These are phyloP conservation scores for Paramecium sonneborni DNA, from an alignment of 73 alveolate genomes.

Conservation along the genomic window DNA sequence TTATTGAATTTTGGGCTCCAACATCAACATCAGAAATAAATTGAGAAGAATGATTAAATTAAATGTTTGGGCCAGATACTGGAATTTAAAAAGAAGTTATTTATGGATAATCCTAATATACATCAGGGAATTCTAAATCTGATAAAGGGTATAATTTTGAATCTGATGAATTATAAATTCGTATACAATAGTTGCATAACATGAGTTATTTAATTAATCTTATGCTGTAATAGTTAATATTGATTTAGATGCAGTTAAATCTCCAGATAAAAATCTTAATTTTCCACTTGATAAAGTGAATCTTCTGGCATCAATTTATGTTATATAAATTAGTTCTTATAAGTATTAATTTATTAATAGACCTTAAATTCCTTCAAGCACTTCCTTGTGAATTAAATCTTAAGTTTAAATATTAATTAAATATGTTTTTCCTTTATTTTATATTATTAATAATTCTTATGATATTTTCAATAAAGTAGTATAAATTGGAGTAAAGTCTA, in stretches of 20 bases:
- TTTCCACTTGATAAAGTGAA: background rate
- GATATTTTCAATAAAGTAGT: background rate
- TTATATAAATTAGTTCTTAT: too few species aligned
- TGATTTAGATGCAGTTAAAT: background rate
- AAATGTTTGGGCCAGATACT: background rate
- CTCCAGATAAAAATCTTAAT: background rate
- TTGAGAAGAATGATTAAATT: background rate
- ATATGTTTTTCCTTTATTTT: too few species aligned
- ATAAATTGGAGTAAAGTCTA: background rate
- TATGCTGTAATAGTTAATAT: background rate
- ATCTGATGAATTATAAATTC: background rate
- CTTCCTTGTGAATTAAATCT: too few species aligned
- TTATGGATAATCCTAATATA: background rate
- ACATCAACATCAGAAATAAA: background rate
- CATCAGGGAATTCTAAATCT: background rate
- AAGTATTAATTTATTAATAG: too few species aligned
- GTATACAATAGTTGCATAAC: background rate
- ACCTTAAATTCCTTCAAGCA: too few species aligned
- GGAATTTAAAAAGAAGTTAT: background rate
- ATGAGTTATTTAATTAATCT: background rate
- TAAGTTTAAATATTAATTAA: too few species aligned
- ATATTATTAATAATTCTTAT: background rate
- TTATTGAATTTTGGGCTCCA: background rate
- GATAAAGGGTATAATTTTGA: background rate
- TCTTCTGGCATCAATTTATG: background rate